Evolutionary conservation across 1,284 basidiomycete genomes (phyloP).

Genomic region (Cutaneotrichosporon arboriforme): DNA sequence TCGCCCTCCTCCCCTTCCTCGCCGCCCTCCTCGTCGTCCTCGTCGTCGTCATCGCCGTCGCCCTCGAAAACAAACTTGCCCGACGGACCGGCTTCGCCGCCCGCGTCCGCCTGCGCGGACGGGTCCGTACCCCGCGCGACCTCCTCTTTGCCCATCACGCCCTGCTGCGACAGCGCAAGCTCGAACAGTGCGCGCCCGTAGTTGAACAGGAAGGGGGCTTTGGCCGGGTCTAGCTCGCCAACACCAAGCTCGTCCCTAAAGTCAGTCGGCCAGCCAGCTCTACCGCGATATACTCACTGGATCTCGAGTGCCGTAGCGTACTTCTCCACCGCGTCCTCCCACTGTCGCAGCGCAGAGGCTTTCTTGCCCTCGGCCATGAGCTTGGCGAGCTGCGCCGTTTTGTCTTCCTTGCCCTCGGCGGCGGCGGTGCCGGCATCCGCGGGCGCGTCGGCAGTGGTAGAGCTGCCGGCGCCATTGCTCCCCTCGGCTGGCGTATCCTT

Average conservation of each 20-base stretch:
- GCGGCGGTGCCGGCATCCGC: not conserved
- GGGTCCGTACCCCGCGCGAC: conserved; percentile 55
- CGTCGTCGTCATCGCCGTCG: conserved; percentile 28
- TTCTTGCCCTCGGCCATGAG: conserved; percentile 47
- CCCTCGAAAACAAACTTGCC: conserved; percentile 36
- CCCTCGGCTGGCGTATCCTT: no score
- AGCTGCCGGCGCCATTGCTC: no score
- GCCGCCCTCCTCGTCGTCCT: conserved; percentile 24
- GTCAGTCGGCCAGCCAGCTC: not conserved
- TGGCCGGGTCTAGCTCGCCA: conserved; percentile 68
- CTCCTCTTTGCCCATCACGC: conserved; percentile 74
- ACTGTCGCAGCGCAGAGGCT: conserved; percentile 78
- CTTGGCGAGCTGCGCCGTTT: conserved; percentile 24
- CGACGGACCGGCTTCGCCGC: not conserved
- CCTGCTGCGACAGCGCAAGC: conserved; percentile 72
- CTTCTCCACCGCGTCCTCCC: conserved; percentile 74
- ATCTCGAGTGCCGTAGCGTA: conserved; percentile 79
- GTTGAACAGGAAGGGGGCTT: conserved; percentile 73
- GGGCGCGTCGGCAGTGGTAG: not conserved
- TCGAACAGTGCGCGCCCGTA: conserved; percentile 84
- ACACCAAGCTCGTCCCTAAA: conserved; percentile 59
- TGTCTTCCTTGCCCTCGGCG: conserved; percentile 1
- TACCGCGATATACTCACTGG: conserved; percentile 57
- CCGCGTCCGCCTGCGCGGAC: conserved; percentile 9
- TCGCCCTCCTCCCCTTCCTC: conserved; percentile 54